phyloP scores from a whole-genome alignment of 106 monocot genomes.

The Dioscorea zingiberensis region DNA sequence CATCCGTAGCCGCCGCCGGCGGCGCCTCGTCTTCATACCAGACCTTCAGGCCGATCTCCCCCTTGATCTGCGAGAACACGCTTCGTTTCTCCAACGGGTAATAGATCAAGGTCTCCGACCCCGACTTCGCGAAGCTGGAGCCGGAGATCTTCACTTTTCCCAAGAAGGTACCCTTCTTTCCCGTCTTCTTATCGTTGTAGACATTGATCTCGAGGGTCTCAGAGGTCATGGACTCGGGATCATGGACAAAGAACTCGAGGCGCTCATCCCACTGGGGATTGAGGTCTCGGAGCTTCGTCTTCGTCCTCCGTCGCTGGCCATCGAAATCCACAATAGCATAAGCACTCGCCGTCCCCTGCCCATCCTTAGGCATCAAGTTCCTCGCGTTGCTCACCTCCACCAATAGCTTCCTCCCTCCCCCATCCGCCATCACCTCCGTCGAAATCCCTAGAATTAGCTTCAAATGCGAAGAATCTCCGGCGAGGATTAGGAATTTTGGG shows the following conservation, averaged over 20 bases:
- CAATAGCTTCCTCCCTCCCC: conserved; percentile 37
- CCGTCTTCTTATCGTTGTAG: conserved; percentile 83
- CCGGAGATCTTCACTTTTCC: conserved; percentile 86
- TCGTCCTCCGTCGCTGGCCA: conserved; percentile 81
- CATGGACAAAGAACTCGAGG: conserved; percentile 84
- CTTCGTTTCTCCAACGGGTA: conserved; percentile 95
- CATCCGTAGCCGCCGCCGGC: conserved; percentile 12
- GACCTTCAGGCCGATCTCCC: conserved; percentile 80
- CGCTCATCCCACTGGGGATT: conserved; percentile 88
- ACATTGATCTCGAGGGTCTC: conserved; percentile 79
- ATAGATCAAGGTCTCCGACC: conserved; percentile 52
- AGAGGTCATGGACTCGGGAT: conserved; percentile 49
- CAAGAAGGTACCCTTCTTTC: conserved; percentile 47
- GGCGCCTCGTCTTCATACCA: conserved; percentile 43
- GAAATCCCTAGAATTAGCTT: neutral
- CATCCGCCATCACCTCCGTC: conserved; percentile 15
- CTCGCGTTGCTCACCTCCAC: conserved; percentile 80
- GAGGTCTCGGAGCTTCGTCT: conserved; percentile 63
- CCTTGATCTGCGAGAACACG: conserved; percentile 90
- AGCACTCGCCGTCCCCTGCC: conserved; percentile 88
- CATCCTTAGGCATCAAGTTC: conserved; percentile 95
- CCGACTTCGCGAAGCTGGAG: conserved; percentile 40
- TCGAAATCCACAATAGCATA: conserved; percentile 89
- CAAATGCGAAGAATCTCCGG: no score
- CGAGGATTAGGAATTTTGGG: no score